Conservation (phyloP, 1,284 basidiomycete species). For the Coriolopsis trogii region DNA sequence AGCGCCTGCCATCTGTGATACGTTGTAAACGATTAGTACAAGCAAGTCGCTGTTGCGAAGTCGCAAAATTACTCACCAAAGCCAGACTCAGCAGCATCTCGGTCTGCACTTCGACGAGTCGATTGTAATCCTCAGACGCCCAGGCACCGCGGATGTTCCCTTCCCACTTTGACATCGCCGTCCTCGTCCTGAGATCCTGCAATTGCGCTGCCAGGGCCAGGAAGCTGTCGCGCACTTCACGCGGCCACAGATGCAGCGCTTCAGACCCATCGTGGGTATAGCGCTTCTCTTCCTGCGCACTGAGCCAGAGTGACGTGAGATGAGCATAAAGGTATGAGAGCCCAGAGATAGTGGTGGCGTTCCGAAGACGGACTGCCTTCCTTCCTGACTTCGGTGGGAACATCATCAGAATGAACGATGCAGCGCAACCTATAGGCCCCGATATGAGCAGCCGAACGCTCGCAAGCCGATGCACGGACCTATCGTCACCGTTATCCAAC, state of each 20-base stretch:
- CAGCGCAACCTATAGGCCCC: conserved; percentile 40
- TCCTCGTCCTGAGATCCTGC: conserved; percentile 38
- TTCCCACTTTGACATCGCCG: conserved; percentile 48
- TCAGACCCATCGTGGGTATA: conserved; percentile 10
- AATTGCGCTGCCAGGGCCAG: conserved; percentile 41
- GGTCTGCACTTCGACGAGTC: conserved; percentile 42
- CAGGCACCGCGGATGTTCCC: conserved; percentile 53
- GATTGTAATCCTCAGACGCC: conserved; percentile 50
- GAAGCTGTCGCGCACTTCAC: conserved; percentile 36
- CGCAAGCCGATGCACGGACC: conserved; percentile 32
- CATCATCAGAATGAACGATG: conserved; percentile 52
- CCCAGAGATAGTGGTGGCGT: conserved; percentile 43
- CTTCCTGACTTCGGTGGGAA: conserved; percentile 54
- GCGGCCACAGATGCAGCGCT: conserved; percentile 25
- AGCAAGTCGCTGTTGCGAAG: not conserved
- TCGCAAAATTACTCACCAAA: conserved; percentile 36
- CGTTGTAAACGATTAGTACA: no score
- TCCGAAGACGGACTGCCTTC: conserved; percentile 48
- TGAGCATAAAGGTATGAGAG: conserved; percentile 45
- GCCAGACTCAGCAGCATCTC: conserved; percentile 47
- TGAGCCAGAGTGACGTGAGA: conserved; percentile 50
- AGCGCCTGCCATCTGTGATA: conserved; percentile 45
- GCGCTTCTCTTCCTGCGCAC: conserved; percentile 15
- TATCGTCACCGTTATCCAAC: conserved; percentile 50
- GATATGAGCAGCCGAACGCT: not conserved